phyloP scores from a whole-genome alignment of 108 stramenopile species.

The Nitzschia sp. region DNA sequence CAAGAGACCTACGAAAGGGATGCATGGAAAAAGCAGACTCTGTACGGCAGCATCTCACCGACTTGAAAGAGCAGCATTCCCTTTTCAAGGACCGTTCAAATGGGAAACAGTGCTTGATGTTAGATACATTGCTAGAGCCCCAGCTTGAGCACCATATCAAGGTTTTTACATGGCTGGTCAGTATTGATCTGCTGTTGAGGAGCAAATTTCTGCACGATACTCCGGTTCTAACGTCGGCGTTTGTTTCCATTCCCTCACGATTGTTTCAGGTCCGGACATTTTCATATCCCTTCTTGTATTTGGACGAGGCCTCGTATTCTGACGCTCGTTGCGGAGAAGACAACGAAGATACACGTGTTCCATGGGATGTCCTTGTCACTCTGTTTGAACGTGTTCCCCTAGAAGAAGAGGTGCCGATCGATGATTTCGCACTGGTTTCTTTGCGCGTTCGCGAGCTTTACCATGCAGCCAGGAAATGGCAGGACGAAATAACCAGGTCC shows the following conservation, averaged over 20 bases:
- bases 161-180: slow-evolving; percentile 61
- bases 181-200: slow-evolving; percentile 11
- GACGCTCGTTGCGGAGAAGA: neutral
- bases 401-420: slow-evolving; percentile 20
- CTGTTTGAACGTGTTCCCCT: slow-evolving; percentile 41
- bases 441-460: slow-evolving; percentile 55
- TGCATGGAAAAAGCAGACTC: slow-evolving; percentile 31
- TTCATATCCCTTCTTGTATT: slow-evolving; percentile 31
- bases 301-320: slow-evolving; percentile 28
- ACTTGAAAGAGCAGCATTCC: slow-evolving; percentile 40
- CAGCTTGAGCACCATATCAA: slow-evolving; percentile 44
- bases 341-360: slow-evolving; percentile 24
- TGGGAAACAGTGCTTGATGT: slow-evolving; percentile 27
- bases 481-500: slow-evolving; percentile 40
- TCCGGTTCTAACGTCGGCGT: slow-evolving; percentile 3
- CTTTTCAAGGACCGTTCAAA: slow-evolving; percentile 33
- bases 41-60: slow-evolving; percentile 39
- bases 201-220: neutral
- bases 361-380: slow-evolving; percentile 43
- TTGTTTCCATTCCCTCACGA: too few species aligned
- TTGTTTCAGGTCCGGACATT: slow-evolving; percentile 35
- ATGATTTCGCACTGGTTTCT: slow-evolving; percentile 51
- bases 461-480: slow-evolving; percentile 56
- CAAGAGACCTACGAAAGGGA: slow-evolving; percentile 44
- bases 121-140: slow-evolving; percentile 27